Percentiles rank a stretch among this genome's conserved stretches.
Evolutionary conservation across 768 basidiomycete species (phyloP).

Genomic region (Russula dissimulans): DNA sequence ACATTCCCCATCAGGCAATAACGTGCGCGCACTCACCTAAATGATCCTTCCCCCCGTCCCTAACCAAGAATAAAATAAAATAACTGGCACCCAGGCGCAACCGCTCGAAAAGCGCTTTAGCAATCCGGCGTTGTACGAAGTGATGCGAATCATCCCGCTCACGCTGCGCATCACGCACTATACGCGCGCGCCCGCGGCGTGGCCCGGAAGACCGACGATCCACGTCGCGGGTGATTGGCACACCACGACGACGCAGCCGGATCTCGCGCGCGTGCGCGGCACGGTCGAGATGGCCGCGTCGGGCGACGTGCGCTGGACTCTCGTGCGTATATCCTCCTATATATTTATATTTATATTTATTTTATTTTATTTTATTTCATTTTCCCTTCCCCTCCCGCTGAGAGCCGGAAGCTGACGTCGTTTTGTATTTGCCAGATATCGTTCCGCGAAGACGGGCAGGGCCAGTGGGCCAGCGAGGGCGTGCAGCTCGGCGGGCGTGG

Average conservation of each 20-base stretch:
- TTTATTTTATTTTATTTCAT: too few species aligned
- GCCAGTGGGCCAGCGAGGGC: slow-evolving; percentile 48
- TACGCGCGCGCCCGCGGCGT: slow-evolving; percentile 21
- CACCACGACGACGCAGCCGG: slow-evolving; percentile 33
- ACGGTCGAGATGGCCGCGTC: slow-evolving; percentile 41
- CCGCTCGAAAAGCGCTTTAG: slow-evolving; percentile 25
- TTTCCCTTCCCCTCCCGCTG: too few species aligned
- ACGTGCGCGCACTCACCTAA: slow-evolving; percentile 25
- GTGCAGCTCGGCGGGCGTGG: slow-evolving; percentile 48
- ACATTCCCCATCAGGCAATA: slow-evolving; percentile 27
- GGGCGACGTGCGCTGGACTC: slow-evolving; percentile 42
- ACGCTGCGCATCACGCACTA: slow-evolving; percentile 31
- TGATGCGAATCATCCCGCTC: slow-evolving; percentile 45
- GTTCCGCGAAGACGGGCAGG: slow-evolving; percentile 23
- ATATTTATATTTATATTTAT: too few species aligned
- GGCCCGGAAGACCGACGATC: slow-evolving; percentile 39
- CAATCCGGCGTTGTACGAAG: slow-evolving; percentile 32
- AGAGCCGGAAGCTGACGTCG: too few species aligned
- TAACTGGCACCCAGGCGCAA: not conserved
- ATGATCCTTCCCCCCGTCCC: not conserved
- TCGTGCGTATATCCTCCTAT: slow-evolving; percentile 30
- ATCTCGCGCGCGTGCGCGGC: slow-evolving; percentile 33
- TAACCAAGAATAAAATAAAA: too few species aligned
- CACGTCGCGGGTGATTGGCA: slow-evolving; percentile 35
- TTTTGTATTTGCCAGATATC: slow-evolving; percentile 15